phyloP scores from a whole-genome alignment of 2,329 filamentous ascomycete species.

The Aspergillus flavus region DNA sequence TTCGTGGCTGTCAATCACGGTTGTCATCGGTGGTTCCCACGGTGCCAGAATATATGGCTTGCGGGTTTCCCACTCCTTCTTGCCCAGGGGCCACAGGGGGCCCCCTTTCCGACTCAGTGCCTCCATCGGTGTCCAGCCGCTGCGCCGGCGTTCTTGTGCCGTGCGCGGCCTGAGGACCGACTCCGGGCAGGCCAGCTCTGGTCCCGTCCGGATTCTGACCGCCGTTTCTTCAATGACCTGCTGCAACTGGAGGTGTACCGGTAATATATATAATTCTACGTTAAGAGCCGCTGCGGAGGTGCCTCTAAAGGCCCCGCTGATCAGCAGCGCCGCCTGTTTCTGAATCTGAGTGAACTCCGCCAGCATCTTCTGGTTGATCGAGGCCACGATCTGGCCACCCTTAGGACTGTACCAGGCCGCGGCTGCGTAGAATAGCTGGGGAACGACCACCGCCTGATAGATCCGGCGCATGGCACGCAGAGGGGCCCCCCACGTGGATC shows the following conservation, averaged over 20 bases:
- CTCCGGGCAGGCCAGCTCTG: background rate
- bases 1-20: background rate
- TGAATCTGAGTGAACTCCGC: conserved; percentile 13
- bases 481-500: conserved; percentile 13
- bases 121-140: background rate
- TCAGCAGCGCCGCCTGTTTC: conserved; percentile 14
- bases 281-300: conserved; percentile 12
- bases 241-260: conserved; percentile 14
- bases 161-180: accelerated
- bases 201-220: conserved; percentile 11
- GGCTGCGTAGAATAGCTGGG: conserved; percentile 19
- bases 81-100: too few relatives aligned
- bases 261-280: conserved; percentile 10
- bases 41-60: background rate
- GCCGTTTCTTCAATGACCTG: conserved; percentile 13
- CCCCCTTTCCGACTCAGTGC: too few relatives aligned
- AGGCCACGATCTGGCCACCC: background rate
- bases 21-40: background rate
- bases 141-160: background rate
- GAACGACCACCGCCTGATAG: conserved; percentile 30
- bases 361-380: background rate
- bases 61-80: background rate
- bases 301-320: conserved; percentile 17
- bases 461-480: conserved; percentile 22
- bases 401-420: background rate